These are phyloP conservation scores for Hordeum pubiflorum DNA, from an alignment of 202 grass and related monocot species.

Conservation along the genomic window DNA sequence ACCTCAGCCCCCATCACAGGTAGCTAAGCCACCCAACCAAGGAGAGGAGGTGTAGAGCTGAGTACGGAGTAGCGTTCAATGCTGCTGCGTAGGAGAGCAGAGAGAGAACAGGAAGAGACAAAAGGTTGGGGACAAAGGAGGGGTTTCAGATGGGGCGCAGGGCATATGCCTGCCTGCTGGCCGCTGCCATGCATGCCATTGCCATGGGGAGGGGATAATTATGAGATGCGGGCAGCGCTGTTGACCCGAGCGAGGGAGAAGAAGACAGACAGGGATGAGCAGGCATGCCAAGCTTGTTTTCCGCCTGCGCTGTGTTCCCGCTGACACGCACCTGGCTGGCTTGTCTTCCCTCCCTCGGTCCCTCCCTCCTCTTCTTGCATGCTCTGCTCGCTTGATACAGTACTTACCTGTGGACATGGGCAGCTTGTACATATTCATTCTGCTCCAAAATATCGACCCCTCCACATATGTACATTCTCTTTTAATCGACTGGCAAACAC, in stretches of 20 bases:
- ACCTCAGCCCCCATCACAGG: background rate
- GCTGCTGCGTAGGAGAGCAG: conserved; percentile 11
- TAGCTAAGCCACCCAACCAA: background rate
- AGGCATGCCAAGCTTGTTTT: conserved; percentile 48
- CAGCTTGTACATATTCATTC: no score
- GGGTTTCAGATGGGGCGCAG: conserved; percentile 38
- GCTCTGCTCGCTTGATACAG: background rate
- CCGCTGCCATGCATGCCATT: background rate
- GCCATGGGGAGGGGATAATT: conserved; percentile 38
- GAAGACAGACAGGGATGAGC: conserved; percentile 26
- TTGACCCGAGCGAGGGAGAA: conserved; percentile 44
- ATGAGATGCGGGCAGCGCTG: conserved; percentile 43
- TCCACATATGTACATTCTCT: no score
- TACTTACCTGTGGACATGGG: no score
- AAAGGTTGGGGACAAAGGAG: conserved; percentile 49
- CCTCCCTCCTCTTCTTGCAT: background rate
- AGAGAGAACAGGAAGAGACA: conserved; percentile 26
- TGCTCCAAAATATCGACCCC: no score
- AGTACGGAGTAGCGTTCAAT: conserved; percentile 18
- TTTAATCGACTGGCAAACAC: no score
- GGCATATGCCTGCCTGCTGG: conserved; percentile 36
- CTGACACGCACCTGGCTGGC: conserved; percentile 40
- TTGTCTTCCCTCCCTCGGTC: conserved; percentile 16
- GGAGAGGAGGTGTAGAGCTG: background rate
- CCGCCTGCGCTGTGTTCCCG: conserved; percentile 29